Evolutionary conservation across 2,329 filamentous ascomycete genomes (phyloP), one percentile per base, ranked within the genome.

Genomic region (Colletotrichum tamarilloi): DNA sequence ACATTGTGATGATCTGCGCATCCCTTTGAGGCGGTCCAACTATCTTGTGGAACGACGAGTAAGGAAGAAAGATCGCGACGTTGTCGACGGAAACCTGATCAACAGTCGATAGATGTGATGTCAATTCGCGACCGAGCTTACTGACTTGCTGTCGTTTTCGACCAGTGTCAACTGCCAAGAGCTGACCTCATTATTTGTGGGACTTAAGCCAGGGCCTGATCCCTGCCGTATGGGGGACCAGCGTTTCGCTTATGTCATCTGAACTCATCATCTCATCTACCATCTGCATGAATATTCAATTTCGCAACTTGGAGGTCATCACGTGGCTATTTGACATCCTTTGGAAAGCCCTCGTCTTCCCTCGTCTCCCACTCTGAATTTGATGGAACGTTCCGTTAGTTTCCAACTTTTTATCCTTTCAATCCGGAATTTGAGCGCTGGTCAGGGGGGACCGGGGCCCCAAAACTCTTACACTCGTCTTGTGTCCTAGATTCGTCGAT

Each of bases 1-100:
- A 88, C 88, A 73, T 73, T 28, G 24, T 57, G 35, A 7, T 12
- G 26, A n/a, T 1, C 9, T 24, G 16, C 5, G 62, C 71, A 73
- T 73, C 26, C 49, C 71, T 57, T 9, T 11, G 1, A 3, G 12
- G 49, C n/a, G n/a, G 14, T 32, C 26, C 14, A 16, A 32, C 0
- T 19, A 3, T 14, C 9, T 63, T 28, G 38, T 12, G 32, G 14
- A 5, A 4, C 9, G 12, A 14, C 22, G 49, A 26, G 28, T 12
- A 9, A 35, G n/a, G 3, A 16, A 5, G 16, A 5, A 4, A 1
- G n/a, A 12, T 7, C 46, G 14, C 24, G 22, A 42, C n/a, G 52
- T 28, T 24, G 22, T 35, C 7, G 38, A 22, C 7, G 12, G 26
- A 56, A 6, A 14, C 14, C 42, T 28, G 53, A 14, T 24, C 22